Percentiles rank a stretch among this genome's conserved stretches.
Evolutionary conservation across 768 basidiomycete genomes (phyloP).

Genomic region (Lepiota subincarnata): DNA sequence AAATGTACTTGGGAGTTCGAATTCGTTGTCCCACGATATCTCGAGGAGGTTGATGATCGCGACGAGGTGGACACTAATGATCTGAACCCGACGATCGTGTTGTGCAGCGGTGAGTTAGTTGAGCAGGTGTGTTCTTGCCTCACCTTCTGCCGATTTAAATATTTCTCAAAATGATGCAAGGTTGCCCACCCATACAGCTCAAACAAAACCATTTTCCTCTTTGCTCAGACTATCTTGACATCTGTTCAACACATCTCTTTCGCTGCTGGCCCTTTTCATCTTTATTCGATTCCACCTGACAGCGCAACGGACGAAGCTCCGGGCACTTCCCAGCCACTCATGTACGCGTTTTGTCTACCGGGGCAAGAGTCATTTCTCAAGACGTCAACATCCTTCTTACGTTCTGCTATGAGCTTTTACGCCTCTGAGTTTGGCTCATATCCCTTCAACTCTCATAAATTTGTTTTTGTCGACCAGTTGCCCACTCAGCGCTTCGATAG

Average conservation of each 20-base stretch:
- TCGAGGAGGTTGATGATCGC: slow-evolving; percentile 56
- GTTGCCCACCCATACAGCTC: slow-evolving; percentile 92
- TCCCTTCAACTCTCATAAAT: slow-evolving; percentile 91
- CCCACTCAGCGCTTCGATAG: slow-evolving; percentile 79
- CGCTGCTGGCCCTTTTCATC: slow-evolving; percentile 91
- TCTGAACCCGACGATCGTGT: slow-evolving; percentile 75
- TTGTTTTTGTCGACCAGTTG: slow-evolving; percentile 91
- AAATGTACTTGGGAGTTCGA: slow-evolving; percentile 99
- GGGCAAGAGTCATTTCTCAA: slow-evolving; percentile 74
- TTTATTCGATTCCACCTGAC: slow-evolving; percentile 65
- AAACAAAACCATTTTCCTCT: slow-evolving; percentile 92
- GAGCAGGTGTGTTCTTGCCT: slow-evolving; percentile 65
- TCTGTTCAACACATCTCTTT: slow-evolving; percentile 97
- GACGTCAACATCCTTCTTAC: slow-evolving; percentile 70
- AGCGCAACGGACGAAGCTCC: slow-evolving; percentile 56
- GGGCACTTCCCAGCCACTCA: slow-evolving; percentile 62
- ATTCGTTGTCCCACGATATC: slow-evolving; percentile 83
- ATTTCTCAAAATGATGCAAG: slow-evolving; percentile 32
- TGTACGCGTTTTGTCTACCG: slow-evolving; percentile 91
- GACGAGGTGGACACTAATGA: slow-evolving; percentile 46
- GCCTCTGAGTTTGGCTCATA: slow-evolving; percentile 92
- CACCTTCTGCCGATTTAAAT: slow-evolving; percentile 3
- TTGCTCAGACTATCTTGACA: slow-evolving; percentile 79
- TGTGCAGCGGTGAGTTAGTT: slow-evolving; percentile 91
- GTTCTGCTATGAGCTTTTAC: slow-evolving; percentile 90